Evolutionary conservation across 2,329 filamentous ascomycete species (phyloP).

Genomic region (Tolypocladium pustulatum): DNA sequence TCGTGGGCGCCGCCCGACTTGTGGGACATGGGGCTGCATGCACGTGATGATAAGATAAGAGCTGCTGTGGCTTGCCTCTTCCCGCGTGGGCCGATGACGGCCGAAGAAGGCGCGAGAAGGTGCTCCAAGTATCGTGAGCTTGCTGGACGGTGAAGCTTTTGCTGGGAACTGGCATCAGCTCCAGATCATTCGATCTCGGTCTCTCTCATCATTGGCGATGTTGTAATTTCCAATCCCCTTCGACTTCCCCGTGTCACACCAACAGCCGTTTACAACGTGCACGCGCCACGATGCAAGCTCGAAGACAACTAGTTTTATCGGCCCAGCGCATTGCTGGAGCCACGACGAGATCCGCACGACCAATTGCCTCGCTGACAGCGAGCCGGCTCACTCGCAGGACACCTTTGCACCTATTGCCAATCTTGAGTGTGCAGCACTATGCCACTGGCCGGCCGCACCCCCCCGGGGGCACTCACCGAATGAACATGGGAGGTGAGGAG

Average conservation of each 20-base stretch:
- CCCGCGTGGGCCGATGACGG: conserved; percentile 5
- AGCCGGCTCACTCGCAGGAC: conserved; percentile 11
- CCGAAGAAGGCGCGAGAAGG: conserved; percentile 34
- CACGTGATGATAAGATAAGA: conserved; percentile 27
- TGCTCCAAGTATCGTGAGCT: conserved; percentile 17
- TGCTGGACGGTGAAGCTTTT: conserved; percentile 2
- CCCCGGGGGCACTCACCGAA: conserved; percentile 84
- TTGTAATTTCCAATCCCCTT: not conserved
- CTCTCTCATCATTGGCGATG: not conserved
- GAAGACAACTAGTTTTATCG: conserved; percentile 26
- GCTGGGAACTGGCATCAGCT: not conserved
- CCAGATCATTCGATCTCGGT: not conserved
- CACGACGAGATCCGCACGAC: conserved; percentile 16
- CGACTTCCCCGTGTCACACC: not conserved
- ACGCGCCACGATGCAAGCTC: conserved; percentile 28
- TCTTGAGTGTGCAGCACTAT: conserved; percentile 39
- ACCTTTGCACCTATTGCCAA: conserved; percentile 24
- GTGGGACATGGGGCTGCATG: conserved; percentile 19
- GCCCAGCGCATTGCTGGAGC: conserved; percentile 25
- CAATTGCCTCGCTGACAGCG: conserved; percentile 15
- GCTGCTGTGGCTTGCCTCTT: not conserved
- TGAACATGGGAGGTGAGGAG: conserved; percentile 69
- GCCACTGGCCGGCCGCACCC: conserved; percentile 71
- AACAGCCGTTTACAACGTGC: not conserved
- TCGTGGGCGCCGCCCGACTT: conserved; percentile 5